Percentiles rank a stretch among this genome's conserved stretches.
phyloP scores from a whole-genome alignment of 2,329 filamentous ascomycete genomes.

The Verticillium isaacii region DNA sequence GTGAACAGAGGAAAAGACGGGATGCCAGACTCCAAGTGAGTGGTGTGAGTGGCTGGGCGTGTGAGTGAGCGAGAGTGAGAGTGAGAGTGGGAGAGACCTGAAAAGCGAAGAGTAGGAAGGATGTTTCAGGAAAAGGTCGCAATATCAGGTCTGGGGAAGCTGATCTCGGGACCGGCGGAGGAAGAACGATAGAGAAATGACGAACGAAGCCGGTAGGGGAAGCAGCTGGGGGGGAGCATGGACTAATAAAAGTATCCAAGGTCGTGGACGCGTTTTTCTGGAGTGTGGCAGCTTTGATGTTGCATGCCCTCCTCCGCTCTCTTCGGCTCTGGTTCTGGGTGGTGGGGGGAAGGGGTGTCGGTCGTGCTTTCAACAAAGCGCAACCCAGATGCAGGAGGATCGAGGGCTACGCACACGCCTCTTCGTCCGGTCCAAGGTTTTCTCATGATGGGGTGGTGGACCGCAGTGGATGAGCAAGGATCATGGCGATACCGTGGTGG shows the following conservation, averaged over 20 bases:
- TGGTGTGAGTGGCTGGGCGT: neutral
- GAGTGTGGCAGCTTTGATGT: neutral
- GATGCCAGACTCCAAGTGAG: neutral
- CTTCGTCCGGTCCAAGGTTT: neutral
- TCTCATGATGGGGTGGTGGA: neutral
- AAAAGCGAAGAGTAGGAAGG: neutral
- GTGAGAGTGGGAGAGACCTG: neutral
- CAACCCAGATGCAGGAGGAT: neutral
- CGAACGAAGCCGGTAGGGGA: neutral
- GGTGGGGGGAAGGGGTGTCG: neutral
- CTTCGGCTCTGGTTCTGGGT: neutral
- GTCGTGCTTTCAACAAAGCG: neutral
- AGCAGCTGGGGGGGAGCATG: neutral
- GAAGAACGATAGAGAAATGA: neutral
- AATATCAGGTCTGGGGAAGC: neutral
- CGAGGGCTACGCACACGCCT: neutral
- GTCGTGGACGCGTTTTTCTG: neutral
- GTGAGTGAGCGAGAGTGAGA: neutral
- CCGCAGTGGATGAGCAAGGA: neutral
- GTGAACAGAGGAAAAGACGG: neutral
- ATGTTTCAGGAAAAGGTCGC: neutral
- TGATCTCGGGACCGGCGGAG: neutral
- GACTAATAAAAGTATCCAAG: neutral
- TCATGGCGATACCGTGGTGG: neutral
- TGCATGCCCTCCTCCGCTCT: neutral